Evolutionary conservation across 2,329 filamentous ascomycete genomes (phyloP).

Genomic region (Trichoderma sp.): DNA sequence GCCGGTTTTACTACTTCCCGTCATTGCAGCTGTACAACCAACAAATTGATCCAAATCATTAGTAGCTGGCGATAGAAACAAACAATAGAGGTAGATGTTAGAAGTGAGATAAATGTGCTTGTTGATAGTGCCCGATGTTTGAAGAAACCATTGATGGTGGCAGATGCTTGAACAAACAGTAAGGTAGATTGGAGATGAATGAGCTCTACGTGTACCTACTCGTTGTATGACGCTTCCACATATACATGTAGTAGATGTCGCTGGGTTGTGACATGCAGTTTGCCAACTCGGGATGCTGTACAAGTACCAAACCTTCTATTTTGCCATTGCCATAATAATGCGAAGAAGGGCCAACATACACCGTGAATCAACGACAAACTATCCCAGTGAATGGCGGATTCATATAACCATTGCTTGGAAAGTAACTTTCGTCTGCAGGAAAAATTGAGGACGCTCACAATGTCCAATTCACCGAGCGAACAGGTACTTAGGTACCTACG

Average conservation of each 20-base stretch:
- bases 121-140: not conserved
- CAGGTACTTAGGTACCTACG: not conserved
- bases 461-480: not conserved
- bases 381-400: not conserved
- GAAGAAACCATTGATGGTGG: not conserved
- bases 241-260: not conserved
- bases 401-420: not conserved
- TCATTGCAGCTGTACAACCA: not conserved
- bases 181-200: not conserved
- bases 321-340: not conserved
- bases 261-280: not conserved
- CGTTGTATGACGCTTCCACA: not conserved
- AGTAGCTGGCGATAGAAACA: not conserved
- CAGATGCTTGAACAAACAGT: not conserved
- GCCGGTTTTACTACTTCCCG: not conserved
- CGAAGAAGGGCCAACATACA: not conserved
- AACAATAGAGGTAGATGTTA: not conserved
- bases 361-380: not conserved
- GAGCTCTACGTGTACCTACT: not conserved
- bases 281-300: not conserved
- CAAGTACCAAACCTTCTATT: not conserved
- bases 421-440: not conserved
- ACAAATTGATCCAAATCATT: not conserved
- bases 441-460: not conserved
- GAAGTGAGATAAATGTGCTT: not conserved